phyloP scores from a whole-genome alignment of 805 yeast species.

The Sugiyamaella boreocaroliniensis region DNA sequence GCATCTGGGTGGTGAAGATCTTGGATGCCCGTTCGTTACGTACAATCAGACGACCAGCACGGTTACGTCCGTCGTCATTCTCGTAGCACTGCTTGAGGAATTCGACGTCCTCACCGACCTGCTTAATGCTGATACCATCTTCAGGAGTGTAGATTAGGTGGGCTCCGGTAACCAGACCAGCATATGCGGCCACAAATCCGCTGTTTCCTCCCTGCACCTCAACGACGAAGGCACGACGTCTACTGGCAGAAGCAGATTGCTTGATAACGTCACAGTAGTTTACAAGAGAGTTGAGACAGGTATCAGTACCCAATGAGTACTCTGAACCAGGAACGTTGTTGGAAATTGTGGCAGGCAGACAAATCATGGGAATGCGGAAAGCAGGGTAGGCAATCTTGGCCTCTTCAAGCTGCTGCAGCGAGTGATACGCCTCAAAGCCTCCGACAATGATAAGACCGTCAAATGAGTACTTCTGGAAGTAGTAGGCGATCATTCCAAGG shows the following conservation, averaged over 20 bases:
- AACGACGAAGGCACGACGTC: slow-evolving; percentile 91
- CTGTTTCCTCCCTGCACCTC: slow-evolving; percentile 98
- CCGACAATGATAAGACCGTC: slow-evolving; percentile 91
- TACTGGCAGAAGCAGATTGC: slow-evolving; percentile 89
- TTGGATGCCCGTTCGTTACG: slow-evolving; percentile 79
- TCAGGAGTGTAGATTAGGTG: slow-evolving; percentile 89
- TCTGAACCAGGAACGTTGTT: slow-evolving; percentile 99
- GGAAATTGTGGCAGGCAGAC: slow-evolving; percentile 92
- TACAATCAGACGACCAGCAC: slow-evolving; percentile 79
- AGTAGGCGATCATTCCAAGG: slow-evolving; percentile 85
- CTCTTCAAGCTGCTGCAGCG: slow-evolving; percentile 72
- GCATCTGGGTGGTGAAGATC: slow-evolving; percentile 72
- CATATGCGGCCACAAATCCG: slow-evolving; percentile 85
- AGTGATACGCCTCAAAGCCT: slow-evolving; percentile 92
- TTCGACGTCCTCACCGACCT: slow-evolving; percentile 69
- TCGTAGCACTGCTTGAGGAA: slow-evolving; percentile 61
- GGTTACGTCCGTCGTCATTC: slow-evolving; percentile 67
- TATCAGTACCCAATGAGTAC: slow-evolving; percentile 90
- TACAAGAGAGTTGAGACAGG: slow-evolving; percentile 86
- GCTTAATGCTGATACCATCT: slow-evolving; percentile 59
- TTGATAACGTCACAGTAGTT: slow-evolving; percentile 92
- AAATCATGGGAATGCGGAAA: slow-evolving; percentile 88
- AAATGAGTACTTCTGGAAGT: slow-evolving; percentile 79
- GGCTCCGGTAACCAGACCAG: slow-evolving; percentile 85
- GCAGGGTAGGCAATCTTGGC: slow-evolving; percentile 79